Conservation (phyloP, 164 flowering plant genomes). For the Nymphaea thermarum region DNA sequence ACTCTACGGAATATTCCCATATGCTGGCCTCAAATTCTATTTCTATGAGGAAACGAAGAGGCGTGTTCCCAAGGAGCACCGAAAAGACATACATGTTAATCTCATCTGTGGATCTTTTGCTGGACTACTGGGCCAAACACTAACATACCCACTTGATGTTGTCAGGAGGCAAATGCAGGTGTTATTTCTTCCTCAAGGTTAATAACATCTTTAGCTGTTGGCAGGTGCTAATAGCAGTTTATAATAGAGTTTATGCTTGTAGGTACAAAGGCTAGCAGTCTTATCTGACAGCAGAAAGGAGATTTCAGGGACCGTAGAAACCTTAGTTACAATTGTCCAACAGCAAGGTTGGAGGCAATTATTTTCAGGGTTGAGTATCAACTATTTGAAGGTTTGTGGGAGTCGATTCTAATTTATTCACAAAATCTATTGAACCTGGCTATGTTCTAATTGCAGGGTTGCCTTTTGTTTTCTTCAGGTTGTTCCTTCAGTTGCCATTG, state of each 20-base stretch:
- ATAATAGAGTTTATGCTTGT: not conserved
- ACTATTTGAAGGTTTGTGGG: conserved; percentile 61
- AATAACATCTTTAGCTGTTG: not conserved
- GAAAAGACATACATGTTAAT: conserved; percentile 55
- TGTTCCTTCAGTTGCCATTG: conserved; percentile 96
- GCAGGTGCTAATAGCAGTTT: too few relatives aligned
- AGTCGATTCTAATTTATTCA: not conserved
- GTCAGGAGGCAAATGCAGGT: conserved; percentile 99
- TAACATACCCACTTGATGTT: conserved; percentile 97
- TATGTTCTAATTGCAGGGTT: not conserved
- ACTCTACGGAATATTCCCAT: conserved; percentile 94
- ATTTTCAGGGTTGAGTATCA: conserved; percentile 93
- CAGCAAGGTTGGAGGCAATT: conserved; percentile 90
- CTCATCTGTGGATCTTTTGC: conserved; percentile 91
- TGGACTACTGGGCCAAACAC: conserved; percentile 86
- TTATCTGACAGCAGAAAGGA: conserved; percentile 21
- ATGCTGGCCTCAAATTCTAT: conserved; percentile 91
- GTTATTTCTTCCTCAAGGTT: not conserved
- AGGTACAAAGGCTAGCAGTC: conserved; percentile 54
- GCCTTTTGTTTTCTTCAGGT: conserved; percentile 31
- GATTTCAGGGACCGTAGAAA: conserved; percentile 61
- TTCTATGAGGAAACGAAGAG: conserved; percentile 95
- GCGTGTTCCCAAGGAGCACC: conserved; percentile 67
- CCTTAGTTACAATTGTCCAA: conserved; percentile 41
- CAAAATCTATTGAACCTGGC: not conserved